A percentile compares a stretch with the other conserved stretches of the same genome.
Evolutionary conservation across 352 stramenopile species (phyloP).

Genomic region (Albugo candida): DNA sequence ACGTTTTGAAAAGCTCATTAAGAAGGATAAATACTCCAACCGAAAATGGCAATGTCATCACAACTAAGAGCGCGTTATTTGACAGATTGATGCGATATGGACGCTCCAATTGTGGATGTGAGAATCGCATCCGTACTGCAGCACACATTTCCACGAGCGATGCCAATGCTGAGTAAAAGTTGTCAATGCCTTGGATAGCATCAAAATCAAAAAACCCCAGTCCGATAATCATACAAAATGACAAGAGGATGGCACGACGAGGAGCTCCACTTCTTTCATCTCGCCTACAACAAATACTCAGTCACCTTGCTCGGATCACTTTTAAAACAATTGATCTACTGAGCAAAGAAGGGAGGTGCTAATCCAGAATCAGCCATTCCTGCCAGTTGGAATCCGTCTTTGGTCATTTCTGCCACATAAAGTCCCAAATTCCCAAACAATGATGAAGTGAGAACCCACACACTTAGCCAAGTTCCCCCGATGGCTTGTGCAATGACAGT

Average conservation of each 20-base stretch:
- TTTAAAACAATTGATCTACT: conserved; percentile 23
- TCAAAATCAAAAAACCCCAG: conserved; percentile 69
- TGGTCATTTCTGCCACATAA: conserved; percentile 68
- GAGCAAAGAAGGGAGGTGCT: conserved; percentile 47
- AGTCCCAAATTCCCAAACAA: conserved; percentile 63
- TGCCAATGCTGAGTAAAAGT: conserved; percentile 55
- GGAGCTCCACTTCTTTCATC: conserved; percentile 36
- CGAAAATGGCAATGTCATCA: conserved; percentile 31
- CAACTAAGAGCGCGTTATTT: conserved; percentile 22
- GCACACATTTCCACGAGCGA: conserved; percentile 59
- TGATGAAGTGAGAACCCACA: conserved; percentile 57
- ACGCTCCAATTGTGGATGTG: conserved; percentile 45
- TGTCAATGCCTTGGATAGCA: conserved; percentile 62
- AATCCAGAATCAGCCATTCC: conserved; percentile 70
- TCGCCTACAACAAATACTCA: not conserved
- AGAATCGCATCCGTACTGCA: conserved; percentile 57
- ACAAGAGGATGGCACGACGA: conserved; percentile 41
- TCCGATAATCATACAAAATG: conserved; percentile 57
- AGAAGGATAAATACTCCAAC: conserved; percentile 58
- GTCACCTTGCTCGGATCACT: no score
- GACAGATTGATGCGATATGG: conserved; percentile 59
- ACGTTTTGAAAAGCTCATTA: conserved; percentile 68
- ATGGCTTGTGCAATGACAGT: conserved; percentile 43
- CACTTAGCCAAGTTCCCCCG: conserved; percentile 39
- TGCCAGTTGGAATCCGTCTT: conserved; percentile 61